Evolutionary conservation across 1,284 basidiomycete species (phyloP), one percentile per base, ranked within the genome.

Genomic region (Melampsora abietis-canadensis): DNA sequence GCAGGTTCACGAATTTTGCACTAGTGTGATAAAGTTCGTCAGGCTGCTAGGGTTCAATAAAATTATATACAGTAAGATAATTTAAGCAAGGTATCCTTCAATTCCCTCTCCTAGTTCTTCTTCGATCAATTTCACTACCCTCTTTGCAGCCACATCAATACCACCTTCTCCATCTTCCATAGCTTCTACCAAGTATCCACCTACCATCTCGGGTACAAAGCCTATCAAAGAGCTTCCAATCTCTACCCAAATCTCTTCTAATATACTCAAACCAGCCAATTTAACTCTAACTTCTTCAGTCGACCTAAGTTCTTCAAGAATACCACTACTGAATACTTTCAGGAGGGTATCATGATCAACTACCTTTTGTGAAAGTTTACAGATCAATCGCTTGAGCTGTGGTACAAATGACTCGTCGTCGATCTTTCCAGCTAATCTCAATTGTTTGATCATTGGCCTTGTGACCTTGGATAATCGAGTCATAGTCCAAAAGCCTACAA

Each of bases 331-430:
- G 34, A 74, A 21, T 0, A 92, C 92, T 76, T 91, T 87, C 87
- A 93, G 89, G 72, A 97, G 86, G n/a, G 98, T 82, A 57, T 88
- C 86, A 34, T 90, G 84, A 84, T 97, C 96, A 81, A 94, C 84
- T 10, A 85, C 82, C 81, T 96, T 94, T 77, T 94, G 85, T 30
- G 90, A 83, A 2, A 80, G 78, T 76, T 86, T 85, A 46, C 84
- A 85, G 78, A 82, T 90, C 84, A 83, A 91, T 84, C 79, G 85
- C 82, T 78, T 80, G 12, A 86, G 84, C 54, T 85, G 83, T 0
- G 87, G 86, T 0, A 86, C 84, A n/a, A 91, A 82, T 0, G 87
- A 84, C 19, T 82, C 80, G 6, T 81, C 76, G 17, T 82, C 76
- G 63, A 77, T 68, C 61, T 75, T 57, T 3, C 31, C 31, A 44